Percentiles rank a stretch among this genome's conserved stretches.
Evolutionary conservation across 176 grass and related monocot genomes (phyloP).

Genomic region (Pontederia crassipes): DNA sequence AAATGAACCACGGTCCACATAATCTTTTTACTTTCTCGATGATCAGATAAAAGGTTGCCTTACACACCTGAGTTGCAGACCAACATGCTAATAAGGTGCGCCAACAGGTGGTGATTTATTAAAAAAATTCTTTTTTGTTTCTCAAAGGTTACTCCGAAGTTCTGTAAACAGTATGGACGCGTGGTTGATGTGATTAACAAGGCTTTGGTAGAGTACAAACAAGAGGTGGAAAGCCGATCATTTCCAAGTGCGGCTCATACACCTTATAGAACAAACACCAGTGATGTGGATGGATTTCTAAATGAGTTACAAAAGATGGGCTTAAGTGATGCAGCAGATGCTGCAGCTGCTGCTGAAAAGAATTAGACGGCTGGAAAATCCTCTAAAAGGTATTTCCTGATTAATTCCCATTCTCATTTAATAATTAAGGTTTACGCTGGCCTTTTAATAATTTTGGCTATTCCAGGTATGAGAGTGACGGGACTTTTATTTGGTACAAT

Average conservation of each 20-base stretch:
- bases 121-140: too few relatives aligned
- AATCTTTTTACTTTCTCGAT: too few relatives aligned
- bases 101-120: too few relatives aligned
- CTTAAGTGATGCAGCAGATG: conserved; percentile 56
- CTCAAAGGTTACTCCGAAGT: conserved; percentile 76
- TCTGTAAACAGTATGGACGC: conserved; percentile 66
- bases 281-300: conserved; percentile 56
- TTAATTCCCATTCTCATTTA: not conserved
- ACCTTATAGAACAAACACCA: conserved; percentile 52
- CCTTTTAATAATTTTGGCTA: too few relatives aligned
- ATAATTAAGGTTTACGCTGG: too few relatives aligned
- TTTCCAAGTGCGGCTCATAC: conserved; percentile 63
- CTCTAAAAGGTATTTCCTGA: conserved; percentile 21
- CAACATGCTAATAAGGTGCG: too few relatives aligned
- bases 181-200: conserved; percentile 66
- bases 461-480: too few relatives aligned
- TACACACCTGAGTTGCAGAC: too few relatives aligned
- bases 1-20: too few relatives aligned
- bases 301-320: conserved; percentile 72
- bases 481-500: too few relatives aligned
- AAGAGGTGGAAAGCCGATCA: conserved; percentile 54
- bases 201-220: conserved; percentile 60
- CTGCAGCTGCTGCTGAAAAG: conserved; percentile 49
- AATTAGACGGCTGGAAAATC: conserved; percentile 18
- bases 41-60: too few relatives aligned